Conservation (phyloP, 495 filamentous ascomycete species). For the Talaromyces ruber region DNA sequence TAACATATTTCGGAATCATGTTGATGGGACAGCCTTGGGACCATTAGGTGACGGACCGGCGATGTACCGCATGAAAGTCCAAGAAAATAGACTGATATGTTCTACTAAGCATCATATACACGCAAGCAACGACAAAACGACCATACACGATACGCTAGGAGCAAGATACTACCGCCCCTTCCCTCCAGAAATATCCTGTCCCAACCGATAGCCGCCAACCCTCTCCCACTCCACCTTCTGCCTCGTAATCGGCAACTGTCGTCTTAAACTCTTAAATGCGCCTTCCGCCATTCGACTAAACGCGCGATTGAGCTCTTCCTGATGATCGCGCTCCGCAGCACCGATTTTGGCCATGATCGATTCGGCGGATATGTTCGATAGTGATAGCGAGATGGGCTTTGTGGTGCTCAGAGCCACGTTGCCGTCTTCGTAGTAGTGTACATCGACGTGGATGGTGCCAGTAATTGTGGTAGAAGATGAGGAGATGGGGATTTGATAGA, state of each 20-base stretch:
- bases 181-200: conserved; percentile 53
- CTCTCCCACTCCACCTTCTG: conserved; percentile 99
- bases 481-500: conserved; percentile 60
- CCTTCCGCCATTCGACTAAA: conserved; percentile 86
- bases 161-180: conserved; percentile 22
- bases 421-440: conserved; percentile 99
- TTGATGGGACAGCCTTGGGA: not conserved
- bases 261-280: conserved; percentile 83
- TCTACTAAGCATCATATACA: not conserved
- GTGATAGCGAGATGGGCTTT: conserved; percentile 58
- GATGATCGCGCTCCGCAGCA: conserved; percentile 77
- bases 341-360: conserved; percentile 69
- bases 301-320: conserved; percentile 88
- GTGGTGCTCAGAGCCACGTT: conserved; percentile 86
- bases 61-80: not conserved
- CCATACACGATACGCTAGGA: no score
- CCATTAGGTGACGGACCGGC: no score
- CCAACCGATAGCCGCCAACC: conserved; percentile 85
- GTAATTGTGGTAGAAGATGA: conserved; percentile 41
- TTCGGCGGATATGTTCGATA: conserved; percentile 52
- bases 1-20: not conserved
- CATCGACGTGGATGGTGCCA: conserved; percentile 47
- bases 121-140: not conserved
- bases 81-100: not conserved
- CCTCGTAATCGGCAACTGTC: conserved; percentile 90